phyloP scores from a whole-genome alignment of 176 grass and related monocot species.

The Eleusine indica region DNA sequence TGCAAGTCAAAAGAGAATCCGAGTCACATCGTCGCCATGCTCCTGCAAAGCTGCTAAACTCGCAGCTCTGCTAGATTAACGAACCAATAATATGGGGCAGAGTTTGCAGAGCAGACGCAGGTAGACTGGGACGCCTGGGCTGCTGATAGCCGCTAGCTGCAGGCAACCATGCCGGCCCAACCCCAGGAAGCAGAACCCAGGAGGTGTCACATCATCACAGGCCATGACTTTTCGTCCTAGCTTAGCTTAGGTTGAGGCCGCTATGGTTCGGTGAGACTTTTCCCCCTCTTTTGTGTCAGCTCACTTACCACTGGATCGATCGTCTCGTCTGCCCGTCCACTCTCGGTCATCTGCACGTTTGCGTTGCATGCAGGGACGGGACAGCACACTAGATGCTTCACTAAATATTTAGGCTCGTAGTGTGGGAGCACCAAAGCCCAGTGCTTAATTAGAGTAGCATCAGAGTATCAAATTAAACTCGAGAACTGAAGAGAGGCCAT shows the following conservation, averaged over 20 bases:
- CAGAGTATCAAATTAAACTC: too few species aligned
- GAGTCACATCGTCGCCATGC: background rate
- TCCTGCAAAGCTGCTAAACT: conserved; percentile 36
- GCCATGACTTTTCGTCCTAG: background rate
- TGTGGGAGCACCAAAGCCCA: too few species aligned
- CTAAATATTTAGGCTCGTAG: too few species aligned
- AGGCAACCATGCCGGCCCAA: background rate
- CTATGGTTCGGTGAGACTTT: background rate
- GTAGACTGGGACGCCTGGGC: background rate
- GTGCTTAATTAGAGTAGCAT: too few species aligned
- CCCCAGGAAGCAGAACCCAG: background rate
- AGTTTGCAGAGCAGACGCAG: background rate
- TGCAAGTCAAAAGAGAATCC: background rate
- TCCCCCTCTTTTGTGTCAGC: too few species aligned
- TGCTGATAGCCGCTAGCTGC: background rate
- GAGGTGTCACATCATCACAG: conserved; percentile 27
- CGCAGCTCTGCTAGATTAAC: conserved; percentile 52
- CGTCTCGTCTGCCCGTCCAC: too few species aligned
- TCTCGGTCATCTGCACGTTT: too few species aligned
- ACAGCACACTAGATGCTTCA: too few species aligned
- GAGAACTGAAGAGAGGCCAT: too few species aligned
- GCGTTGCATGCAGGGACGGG: too few species aligned
- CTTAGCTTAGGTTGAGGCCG: background rate
- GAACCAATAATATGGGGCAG: conserved; percentile 52
- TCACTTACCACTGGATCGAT: too few species aligned